Percentiles rank a stretch among this genome's conserved stretches.
Evolutionary conservation across 2,329 filamentous ascomycete genomes (phyloP).

Genomic region (Trichoderma asperellum): DNA sequence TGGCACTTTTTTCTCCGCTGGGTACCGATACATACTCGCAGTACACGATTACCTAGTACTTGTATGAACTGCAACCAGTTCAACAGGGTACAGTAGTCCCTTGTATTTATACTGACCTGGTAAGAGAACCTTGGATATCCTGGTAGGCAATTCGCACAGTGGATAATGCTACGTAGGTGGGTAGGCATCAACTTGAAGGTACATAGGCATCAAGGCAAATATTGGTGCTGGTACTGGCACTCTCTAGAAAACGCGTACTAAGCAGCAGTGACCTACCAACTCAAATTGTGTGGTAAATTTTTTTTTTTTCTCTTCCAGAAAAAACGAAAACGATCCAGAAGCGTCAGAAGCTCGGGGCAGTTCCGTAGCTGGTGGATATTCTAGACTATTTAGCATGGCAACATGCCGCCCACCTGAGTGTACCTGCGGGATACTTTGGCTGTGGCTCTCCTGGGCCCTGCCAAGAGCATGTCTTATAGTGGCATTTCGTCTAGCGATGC

Average conservation of each 20-base stretch:
- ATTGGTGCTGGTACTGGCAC: too few species aligned
- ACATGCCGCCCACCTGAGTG: not conserved
- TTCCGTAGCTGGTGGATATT: conserved; percentile 5
- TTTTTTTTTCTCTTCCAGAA: not conserved
- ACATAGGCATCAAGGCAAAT: too few species aligned
- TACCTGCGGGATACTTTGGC: conserved; percentile 7
- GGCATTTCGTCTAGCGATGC: not conserved
- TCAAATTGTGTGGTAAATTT: not conserved
- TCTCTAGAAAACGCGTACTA: not conserved
- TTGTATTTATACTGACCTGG: too few species aligned
- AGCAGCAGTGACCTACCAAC: too few species aligned
- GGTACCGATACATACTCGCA: too few species aligned
- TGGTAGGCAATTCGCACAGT: not conserved
- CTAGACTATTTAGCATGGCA: not conserved
- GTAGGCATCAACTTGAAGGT: too few species aligned
- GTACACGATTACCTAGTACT: too few species aligned
- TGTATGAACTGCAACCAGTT: not conserved
- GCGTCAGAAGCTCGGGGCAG: not conserved
- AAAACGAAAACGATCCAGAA: not conserved
- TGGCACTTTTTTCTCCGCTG: too few species aligned
- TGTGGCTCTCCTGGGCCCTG: not conserved
- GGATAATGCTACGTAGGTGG: too few species aligned
- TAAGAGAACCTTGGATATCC: too few species aligned
- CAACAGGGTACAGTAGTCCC: too few species aligned
- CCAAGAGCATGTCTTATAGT: not conserved